A percentile compares a stretch with the other conserved stretches of the same genome.
phyloP scores from a whole-genome alignment of 176 grass and related monocot species.

The Aegilops speltoides region DNA sequence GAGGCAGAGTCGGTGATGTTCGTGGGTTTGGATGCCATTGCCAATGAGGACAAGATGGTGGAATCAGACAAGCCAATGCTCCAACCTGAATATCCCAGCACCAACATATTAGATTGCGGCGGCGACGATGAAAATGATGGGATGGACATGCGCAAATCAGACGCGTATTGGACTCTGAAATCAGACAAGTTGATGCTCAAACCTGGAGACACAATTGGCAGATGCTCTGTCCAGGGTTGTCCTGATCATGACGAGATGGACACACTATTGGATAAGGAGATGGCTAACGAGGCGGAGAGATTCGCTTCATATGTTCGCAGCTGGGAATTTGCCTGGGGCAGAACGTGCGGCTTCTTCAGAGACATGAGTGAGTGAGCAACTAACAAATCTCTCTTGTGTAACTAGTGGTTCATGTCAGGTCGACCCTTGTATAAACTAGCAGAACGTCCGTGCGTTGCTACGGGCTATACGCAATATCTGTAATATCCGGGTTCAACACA shows the following conservation, averaged over 20 bases:
- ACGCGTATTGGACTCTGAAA: background rate
- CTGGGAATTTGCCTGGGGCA: background rate
- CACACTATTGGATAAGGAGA: background rate
- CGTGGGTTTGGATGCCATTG: background rate
- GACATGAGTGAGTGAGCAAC: background rate
- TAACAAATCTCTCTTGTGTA: no score
- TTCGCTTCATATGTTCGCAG: background rate
- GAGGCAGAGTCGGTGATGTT: background rate
- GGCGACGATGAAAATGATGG: background rate
- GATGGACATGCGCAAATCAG: background rate
- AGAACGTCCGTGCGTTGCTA: no score
- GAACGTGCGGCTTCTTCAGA: background rate
- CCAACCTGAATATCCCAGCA: background rate
- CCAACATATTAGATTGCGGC: background rate
- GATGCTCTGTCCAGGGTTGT: no score
- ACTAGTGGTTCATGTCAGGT: no score
- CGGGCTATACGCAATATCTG: no score
- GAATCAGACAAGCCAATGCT: background rate
- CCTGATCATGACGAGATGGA: background rate
- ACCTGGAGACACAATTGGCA: no score
- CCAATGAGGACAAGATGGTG: background rate
- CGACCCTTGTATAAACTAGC: no score
- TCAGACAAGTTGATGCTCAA: background rate
- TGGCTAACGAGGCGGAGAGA: background rate
- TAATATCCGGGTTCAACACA: no score